phyloP scores from a whole-genome alignment of 257 asterid species.

The Euphrasia confusa region DNA sequence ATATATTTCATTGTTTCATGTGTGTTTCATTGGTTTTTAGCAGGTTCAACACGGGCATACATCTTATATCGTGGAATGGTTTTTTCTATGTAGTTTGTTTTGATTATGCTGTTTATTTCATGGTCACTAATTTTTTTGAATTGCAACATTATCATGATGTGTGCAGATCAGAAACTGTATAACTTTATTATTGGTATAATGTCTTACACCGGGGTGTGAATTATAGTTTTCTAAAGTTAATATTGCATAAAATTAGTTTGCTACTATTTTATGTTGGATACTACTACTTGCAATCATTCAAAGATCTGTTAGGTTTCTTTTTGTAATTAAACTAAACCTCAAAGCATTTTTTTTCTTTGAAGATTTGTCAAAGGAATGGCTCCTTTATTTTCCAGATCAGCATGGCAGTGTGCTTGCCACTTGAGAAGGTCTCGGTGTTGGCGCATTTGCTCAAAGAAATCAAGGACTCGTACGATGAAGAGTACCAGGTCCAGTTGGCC shows the following conservation, averaged over 20 bases:
- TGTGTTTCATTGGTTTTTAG: not conserved
- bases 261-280: not conserved
- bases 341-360: no score
- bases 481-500: no score
- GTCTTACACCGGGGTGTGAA: not conserved
- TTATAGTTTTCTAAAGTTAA: not conserved
- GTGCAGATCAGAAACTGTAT: not conserved
- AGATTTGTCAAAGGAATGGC: no score
- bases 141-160: not conserved
- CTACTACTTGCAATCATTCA: not conserved
- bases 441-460: no score
- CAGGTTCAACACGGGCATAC: constrained; percentile 2
- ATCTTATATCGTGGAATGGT: not conserved
- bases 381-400: no score
- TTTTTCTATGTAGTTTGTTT: not conserved
- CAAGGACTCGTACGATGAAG: no score
- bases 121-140: not conserved
- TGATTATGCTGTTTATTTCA: constrained; percentile 8
- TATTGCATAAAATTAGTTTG: not conserved
- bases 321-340: no score
- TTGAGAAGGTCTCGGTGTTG: no score
- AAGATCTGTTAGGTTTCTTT: not conserved
- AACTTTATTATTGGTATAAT: not conserved
- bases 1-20: constrained; percentile 5
- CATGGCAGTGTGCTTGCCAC: no score